phyloP scores from a whole-genome alignment of 169 alveolate species.

The Babesia gibsoni region DNA sequence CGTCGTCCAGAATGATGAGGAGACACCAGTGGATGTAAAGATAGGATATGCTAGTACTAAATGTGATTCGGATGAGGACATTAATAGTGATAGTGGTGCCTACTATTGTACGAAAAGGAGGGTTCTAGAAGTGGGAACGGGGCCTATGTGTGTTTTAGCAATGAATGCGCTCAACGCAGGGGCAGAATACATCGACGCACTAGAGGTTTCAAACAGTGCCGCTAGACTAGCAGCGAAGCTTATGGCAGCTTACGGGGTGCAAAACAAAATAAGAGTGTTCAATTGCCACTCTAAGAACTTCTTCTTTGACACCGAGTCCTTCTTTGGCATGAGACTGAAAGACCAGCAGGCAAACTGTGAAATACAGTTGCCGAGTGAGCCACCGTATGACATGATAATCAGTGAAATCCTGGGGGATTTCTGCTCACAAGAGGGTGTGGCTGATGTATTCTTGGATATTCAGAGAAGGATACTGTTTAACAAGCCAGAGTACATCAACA shows the following conservation, averaged over 20 bases:
- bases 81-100: conserved; percentile 4
- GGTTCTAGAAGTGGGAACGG: conserved; percentile 81
- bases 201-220: conserved; percentile 78
- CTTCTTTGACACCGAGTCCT: conserved; percentile 41
- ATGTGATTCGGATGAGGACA: not conserved
- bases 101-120: conserved; percentile 67
- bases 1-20: no score
- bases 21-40: no score
- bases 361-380: conserved; percentile 31
- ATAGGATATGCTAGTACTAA: not conserved
- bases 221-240: conserved; percentile 74
- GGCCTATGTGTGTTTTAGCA: conserved; percentile 81
- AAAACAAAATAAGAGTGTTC: conserved; percentile 66
- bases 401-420: conserved; percentile 84
- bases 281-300: conserved; percentile 74
- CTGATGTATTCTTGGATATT: conserved; percentile 79
- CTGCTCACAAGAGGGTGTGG: conserved; percentile 84
- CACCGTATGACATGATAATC: conserved; percentile 78
- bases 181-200: conserved; percentile 80
- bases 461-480: conserved; percentile 71
- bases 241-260: conserved; percentile 76
- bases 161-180: conserved; percentile 81
- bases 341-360: conserved; percentile 8
- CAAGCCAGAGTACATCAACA: conserved; percentile 60
- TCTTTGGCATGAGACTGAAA: conserved; percentile 3